These are phyloP conservation scores for Dendryphion nanum DNA, from an alignment of 2,329 filamentous ascomycete genomes.

Conservation along the genomic window DNA sequence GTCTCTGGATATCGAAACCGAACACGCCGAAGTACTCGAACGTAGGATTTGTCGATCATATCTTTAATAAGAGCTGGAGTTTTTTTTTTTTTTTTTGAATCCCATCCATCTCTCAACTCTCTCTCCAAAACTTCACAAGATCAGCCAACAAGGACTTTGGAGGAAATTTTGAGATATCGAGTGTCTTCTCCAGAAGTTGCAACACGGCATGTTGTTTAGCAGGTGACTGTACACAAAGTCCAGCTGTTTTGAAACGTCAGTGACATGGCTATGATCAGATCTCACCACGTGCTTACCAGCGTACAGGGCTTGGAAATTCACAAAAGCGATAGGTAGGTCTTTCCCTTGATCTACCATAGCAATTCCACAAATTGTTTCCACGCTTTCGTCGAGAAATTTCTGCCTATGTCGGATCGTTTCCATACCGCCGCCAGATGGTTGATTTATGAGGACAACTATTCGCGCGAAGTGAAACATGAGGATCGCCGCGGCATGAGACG, in stretches of 20 bases:
- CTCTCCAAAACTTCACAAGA: slow-evolving; percentile 27
- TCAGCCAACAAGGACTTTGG: slow-evolving; percentile 27
- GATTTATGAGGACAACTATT: slow-evolving; percentile 54
- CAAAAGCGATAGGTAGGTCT: slow-evolving; percentile 26
- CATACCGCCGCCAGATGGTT: slow-evolving; percentile 51
- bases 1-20: no score
- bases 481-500: slow-evolving; percentile 44
- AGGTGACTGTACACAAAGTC: slow-evolving; percentile 29
- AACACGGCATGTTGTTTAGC: slow-evolving; percentile 24
- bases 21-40: no score
- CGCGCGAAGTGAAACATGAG: slow-evolving; percentile 55
- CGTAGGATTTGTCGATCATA: no score
- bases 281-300: slow-evolving; percentile 30
- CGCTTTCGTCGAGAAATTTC: slow-evolving; percentile 46
- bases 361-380: slow-evolving; percentile 52
- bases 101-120: slow-evolving; percentile 11
- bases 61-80: no score
- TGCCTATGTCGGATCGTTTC: slow-evolving; percentile 48
- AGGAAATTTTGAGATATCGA: slow-evolving; percentile 30
- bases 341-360: slow-evolving; percentile 41
- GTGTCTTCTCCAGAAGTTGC: slow-evolving; percentile 24
- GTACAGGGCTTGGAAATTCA: slow-evolving; percentile 28
- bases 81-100: no score
- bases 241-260: slow-evolving; percentile 12
- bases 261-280: no score